These are phyloP conservation scores for Phtheirospermum japonicum DNA, from an alignment of 257 asterid species.

Conservation along the genomic window DNA sequence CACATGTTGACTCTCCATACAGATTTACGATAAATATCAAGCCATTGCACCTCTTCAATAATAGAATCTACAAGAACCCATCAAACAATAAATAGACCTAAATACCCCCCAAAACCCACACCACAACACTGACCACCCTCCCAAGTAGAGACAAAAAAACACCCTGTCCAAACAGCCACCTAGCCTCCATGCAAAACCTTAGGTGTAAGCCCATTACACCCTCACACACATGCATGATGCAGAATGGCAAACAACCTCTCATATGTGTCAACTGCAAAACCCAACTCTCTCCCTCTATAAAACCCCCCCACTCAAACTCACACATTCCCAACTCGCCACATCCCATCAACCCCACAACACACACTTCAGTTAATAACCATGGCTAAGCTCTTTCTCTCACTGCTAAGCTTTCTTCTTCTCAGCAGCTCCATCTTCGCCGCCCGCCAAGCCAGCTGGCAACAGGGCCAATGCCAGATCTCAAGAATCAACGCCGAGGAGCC, in stretches of 20 bases:
- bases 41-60: too few relatives aligned
- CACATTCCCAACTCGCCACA: constrained; percentile 27
- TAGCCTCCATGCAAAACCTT: constrained; percentile 25
- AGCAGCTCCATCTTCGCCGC: constrained; percentile 22
- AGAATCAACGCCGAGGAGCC: constrained; percentile 49
- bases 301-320: constrained; percentile 17
- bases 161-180: constrained; percentile 1
- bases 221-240: constrained; percentile 49
- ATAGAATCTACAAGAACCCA: too few relatives aligned
- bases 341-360: constrained; percentile 17
- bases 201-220: constrained; percentile 40
- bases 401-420: constrained; percentile 31
- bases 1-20: too few relatives aligned
- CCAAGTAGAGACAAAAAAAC: neutral
- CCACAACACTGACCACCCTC: too few relatives aligned
- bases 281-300: constrained; percentile 28
- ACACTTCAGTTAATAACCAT: neutral
- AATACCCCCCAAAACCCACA: too few relatives aligned
- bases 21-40: too few relatives aligned
- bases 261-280: neutral
- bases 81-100: too few relatives aligned
- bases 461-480: constrained; percentile 45
- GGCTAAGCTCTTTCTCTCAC: constrained; percentile 31
- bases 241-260: constrained; percentile 39
- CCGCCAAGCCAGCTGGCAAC: constrained; percentile 28